phyloP scores from a whole-genome alignment of 2,329 filamentous ascomycete species.

The Colletotrichum higginsianum region DNA sequence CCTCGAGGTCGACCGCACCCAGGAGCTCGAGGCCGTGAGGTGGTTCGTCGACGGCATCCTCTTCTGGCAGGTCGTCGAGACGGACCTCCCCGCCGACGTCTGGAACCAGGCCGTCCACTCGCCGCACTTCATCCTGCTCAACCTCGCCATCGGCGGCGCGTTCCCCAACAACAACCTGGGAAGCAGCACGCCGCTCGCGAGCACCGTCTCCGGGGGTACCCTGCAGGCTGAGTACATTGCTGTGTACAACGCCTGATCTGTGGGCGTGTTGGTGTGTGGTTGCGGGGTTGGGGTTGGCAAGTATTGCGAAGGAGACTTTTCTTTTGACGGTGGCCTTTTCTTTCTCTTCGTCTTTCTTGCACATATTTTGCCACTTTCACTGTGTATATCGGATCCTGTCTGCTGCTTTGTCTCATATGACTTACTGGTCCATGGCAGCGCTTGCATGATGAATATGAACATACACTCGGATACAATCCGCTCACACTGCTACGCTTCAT shows the following conservation, averaged over 20 bases:
- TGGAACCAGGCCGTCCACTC: conserved; percentile 51
- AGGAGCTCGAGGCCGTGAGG: conserved; percentile 50
- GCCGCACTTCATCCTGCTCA: conserved; percentile 55
- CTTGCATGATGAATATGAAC: no score
- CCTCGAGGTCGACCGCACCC: conserved; percentile 52
- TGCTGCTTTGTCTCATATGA: no score
- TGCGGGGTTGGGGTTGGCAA: neutral
- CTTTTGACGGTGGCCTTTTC: no score
- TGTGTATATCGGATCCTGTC: no score
- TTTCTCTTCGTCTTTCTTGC: neutral
- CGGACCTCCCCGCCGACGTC: conserved; percentile 48
- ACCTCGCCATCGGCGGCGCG: conserved; percentile 57
- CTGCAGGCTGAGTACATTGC: conserved; percentile 44
- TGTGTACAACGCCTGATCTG: conserved; percentile 39
- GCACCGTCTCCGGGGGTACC: conserved; percentile 41
- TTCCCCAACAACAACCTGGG: conserved; percentile 49
- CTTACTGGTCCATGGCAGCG: no score
- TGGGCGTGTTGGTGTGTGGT: no score
- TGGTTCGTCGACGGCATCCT: conserved; percentile 54
- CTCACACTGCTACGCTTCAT: no score
- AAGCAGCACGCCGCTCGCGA: conserved; percentile 27
- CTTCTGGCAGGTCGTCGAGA: conserved; percentile 48
- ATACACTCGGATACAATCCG: no score
- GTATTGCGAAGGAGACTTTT: neutral
- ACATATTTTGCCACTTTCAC: neutral